Base-by-base conservation (phyloP, 805 yeast species). In the Saitoella complicata region DNA sequence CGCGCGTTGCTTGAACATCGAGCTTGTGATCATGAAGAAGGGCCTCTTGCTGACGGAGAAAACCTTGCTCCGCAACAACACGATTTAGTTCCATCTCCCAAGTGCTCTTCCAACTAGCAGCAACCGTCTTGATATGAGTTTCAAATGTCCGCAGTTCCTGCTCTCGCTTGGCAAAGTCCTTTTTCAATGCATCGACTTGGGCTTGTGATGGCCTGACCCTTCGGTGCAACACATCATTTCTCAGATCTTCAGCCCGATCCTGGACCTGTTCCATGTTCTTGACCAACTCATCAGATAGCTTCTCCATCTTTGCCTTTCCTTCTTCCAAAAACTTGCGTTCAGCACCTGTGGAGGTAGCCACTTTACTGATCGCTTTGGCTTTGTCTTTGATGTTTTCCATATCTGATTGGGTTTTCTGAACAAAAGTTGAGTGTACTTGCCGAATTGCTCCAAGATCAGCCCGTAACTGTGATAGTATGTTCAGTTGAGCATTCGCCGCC, bases 11-110 rank as follows among this genome's bases (percentile, higher is more conserved):
- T 82, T 84, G 1, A 91, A 87, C 37, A 91, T 66, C 37, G 72
- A 73, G 55, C 21, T 21, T 21, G 21, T 21, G 21, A 21, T 21
- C 21, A 21, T 21, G 21, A 21, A 21, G 21, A 21, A 93, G 71
- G 48, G 84, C 94, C 54, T 85, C 95, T 60, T 88, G 96, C 12
- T 85, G 70, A 45, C 82, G 82, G 63, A 87, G 76, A 59, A 85
- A 85, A 52, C 88, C 93, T 59, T 91, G 97, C 56, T 87, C 96
- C 55, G 85, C 94, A 51, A 94, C 80, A 9, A 91, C 88, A 35
- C 79, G 78, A 49, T 85, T 91, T 45, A 91, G 70, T 57, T 86
- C 95, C 5, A 78, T 66, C 57, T 87, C 95, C 96, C 98, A 88
- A 6, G 84, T 78, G 52, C 74, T 74, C 57, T 83, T 82, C 95